phyloP scores from a whole-genome alignment of 305 asterid genomes.

The Fraxinus sp. region DNA sequence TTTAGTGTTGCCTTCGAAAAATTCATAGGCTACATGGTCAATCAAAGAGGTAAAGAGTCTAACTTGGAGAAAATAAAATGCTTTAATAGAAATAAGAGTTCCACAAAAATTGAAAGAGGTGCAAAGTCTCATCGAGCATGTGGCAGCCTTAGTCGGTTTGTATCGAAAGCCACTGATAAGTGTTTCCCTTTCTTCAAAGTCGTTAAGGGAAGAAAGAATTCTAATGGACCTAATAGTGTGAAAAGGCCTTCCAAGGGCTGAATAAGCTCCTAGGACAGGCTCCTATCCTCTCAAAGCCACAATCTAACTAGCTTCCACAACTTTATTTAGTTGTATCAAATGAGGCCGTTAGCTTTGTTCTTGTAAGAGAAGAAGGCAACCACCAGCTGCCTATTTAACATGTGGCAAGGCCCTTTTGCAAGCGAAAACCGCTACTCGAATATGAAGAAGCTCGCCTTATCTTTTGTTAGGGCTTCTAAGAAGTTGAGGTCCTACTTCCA shows the following conservation, averaged over 20 bases:
- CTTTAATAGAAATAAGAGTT: background rate
- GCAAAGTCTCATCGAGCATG: background rate
- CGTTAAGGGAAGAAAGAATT: background rate
- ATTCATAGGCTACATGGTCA: background rate
- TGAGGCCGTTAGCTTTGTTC: background rate
- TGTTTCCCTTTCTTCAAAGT: background rate
- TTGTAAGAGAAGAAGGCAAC: background rate
- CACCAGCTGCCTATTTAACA: background rate
- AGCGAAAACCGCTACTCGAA: background rate
- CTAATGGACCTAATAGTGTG: background rate
- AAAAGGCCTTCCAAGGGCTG: background rate
- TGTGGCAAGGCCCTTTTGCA: background rate
- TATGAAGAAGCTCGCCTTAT: too few species aligned
- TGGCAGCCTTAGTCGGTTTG: background rate
- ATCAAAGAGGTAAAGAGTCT: background rate
- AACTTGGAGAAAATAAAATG: background rate
- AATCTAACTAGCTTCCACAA: background rate
- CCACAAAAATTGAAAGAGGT: background rate
- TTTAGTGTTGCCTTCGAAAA: too few species aligned
- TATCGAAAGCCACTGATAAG: background rate
- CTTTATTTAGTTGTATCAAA: background rate
- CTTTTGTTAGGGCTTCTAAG: background rate
- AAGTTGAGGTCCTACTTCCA: background rate
- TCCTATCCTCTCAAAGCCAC: background rate
- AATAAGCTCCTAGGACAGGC: background rate